Evolutionary conservation across 2,329 filamentous ascomycete genomes (phyloP).

Genomic region (Podosphaera aphanis): DNA sequence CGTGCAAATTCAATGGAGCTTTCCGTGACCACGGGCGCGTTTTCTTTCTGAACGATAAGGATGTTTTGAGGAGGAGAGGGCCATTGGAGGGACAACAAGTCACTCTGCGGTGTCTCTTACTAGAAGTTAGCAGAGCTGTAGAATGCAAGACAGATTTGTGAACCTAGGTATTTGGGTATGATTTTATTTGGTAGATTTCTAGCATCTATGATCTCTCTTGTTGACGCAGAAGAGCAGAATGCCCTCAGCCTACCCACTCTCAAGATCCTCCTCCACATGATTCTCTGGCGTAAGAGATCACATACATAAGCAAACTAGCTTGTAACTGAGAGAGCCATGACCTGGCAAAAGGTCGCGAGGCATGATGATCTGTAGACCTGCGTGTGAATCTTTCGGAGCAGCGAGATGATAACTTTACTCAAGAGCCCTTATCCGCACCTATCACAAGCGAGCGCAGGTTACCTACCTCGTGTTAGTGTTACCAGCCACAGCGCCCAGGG

Average conservation of each 20-base stretch:
- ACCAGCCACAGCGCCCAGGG: no score
- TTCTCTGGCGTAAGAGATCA: background rate
- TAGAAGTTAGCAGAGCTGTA: slow-evolving; percentile 20
- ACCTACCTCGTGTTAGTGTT: no score
- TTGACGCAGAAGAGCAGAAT: slow-evolving; percentile 26
- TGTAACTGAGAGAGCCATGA: background rate
- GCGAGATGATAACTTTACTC: no score
- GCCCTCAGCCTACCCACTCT: slow-evolving; percentile 6
- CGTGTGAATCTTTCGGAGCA: no score
- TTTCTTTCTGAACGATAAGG: slow-evolving; percentile 43
- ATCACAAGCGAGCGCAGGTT: background rate
- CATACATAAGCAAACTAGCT: background rate
- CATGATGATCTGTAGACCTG: background rate
- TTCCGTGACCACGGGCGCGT: slow-evolving; percentile 20
- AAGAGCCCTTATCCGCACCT: background rate
- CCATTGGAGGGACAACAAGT: slow-evolving; percentile 43
- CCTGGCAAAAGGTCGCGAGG: background rate
- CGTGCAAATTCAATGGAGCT: slow-evolving; percentile 18
- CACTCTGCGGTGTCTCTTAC: slow-evolving; percentile 30
- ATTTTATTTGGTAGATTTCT: slow-evolving; percentile 29
- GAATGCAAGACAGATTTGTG: slow-evolving; percentile 4
- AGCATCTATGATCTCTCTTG: slow-evolving; percentile 26
- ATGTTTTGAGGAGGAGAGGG: slow-evolving; percentile 43
- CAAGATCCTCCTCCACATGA: background rate
- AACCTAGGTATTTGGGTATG: slow-evolving; percentile 40